A percentile compares a stretch with the other conserved stretches of the same genome.
Conservation (phyloP, 331 rosid species). For the Quercus lobata region DNA sequence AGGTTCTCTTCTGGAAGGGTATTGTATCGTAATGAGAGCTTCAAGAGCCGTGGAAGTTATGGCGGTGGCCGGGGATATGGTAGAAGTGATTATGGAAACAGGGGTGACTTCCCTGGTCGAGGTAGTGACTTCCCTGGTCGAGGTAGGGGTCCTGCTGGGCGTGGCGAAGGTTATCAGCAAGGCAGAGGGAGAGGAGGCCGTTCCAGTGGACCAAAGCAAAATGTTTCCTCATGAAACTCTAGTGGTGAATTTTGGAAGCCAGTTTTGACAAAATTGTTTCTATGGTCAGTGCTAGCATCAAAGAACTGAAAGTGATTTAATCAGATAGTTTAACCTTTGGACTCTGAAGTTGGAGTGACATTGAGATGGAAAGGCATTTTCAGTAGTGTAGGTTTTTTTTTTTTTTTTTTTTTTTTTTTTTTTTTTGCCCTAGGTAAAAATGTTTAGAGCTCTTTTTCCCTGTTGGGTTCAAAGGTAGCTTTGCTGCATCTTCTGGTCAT, state of each 20-base stretch:
- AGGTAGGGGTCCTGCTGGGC: conserved; percentile 36
- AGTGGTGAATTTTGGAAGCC: background rate
- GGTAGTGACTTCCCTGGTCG: conserved; percentile 49
- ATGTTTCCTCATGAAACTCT: conserved; percentile 22
- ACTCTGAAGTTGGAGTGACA: conserved; percentile 7
- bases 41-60: conserved; percentile 54
- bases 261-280: conserved; percentile 8
- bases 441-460: conserved; percentile 13
- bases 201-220: conserved; percentile 36
- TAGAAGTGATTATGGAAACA: conserved; percentile 47
- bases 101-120: conserved; percentile 46
- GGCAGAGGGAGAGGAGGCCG: conserved; percentile 65
- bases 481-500: conserved; percentile 19
- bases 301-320: conserved; percentile 4
- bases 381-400: conserved; percentile 2
- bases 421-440: background rate
- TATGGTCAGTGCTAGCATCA: background rate
- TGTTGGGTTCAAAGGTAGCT: conserved; percentile 23
- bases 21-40: conserved; percentile 50
- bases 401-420: background rate
- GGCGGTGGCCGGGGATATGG: conserved; percentile 45
- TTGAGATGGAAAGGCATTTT: conserved; percentile 19
- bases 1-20: conserved; percentile 48
- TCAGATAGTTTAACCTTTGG: conserved; percentile 2
- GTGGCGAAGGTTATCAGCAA: conserved; percentile 44